Evolutionary conservation across 257 asterid genomes (phyloP), one percentile per base, ranked within the genome.

Genomic region (Salvia rosmarinus): DNA sequence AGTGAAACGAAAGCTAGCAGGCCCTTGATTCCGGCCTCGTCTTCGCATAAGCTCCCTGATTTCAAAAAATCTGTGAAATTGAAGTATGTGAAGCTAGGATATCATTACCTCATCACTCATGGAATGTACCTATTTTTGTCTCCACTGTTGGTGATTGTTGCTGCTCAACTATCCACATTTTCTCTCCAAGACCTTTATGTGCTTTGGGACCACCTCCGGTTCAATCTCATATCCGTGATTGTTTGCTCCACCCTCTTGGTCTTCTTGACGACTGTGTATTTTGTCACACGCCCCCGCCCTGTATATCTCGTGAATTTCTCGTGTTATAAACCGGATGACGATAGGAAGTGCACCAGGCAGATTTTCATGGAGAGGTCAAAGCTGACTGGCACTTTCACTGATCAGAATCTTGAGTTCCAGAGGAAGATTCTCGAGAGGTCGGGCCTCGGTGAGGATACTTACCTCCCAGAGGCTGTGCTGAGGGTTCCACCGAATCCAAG

Each of bases 31-130:
- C 80, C 85, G 28, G 68, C 91, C 23, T 77, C 90, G 23, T 55
- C 85, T 11, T 81, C 95, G 0, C 74, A 63, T 59, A 82, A 76
- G 74, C 94, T 90, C 73, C 97, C 95, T 3, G 96, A 90, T 88
- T 90, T 90, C 80, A 82, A 90, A 44, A 82, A 88, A 66, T 90
- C 96, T 52, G 80, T 90, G 37, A 90, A 90, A 68, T 49, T 90
- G 81, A 90, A 90, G 81, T 90, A 90, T 81, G 96, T 90, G 76
- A 90, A 90, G 83, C 95, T 90, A 40, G 96, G 96, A 12, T 90
- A 90, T 43, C 96, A 88, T 74, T 81, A 83, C 80, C 89, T 90
- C 28, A 86, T 88, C 32, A 88, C 95, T 16, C 96, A 88, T 83
- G 96, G 93, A 58, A 90, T 88, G 95, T 86, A 71, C 82, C 85